Percentiles rank a stretch among this genome's conserved stretches.
Conservation (phyloP, 495 filamentous ascomycete genomes). For the Pseudevernia furfuracea region DNA sequence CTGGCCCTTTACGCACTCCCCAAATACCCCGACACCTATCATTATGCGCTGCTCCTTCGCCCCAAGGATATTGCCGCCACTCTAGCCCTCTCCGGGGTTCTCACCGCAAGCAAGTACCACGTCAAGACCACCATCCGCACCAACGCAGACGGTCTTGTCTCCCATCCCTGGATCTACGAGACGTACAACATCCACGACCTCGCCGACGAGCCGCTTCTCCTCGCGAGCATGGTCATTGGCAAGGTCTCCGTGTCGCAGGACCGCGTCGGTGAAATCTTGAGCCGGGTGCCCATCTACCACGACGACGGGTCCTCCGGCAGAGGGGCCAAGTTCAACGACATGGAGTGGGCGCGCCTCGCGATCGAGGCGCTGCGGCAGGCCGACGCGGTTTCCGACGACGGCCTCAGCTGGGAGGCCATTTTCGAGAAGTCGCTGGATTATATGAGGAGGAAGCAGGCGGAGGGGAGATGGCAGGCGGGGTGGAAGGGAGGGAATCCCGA, state of each 20-base stretch:
- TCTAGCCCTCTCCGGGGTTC: neutral
- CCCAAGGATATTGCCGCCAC: conserved; percentile 1
- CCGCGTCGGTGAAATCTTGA: neutral
- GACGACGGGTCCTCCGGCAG: neutral
- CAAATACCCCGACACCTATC: neutral
- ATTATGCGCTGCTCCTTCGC: neutral
- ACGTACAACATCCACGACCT: neutral
- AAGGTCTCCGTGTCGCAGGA: neutral
- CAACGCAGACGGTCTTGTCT: neutral
- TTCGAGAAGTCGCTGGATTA: neutral
- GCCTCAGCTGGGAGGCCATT: neutral
- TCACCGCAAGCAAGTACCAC: neutral
- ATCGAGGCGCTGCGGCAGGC: neutral
- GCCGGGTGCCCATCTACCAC: neutral
- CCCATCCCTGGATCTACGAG: neutral
- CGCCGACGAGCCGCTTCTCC: neutral
- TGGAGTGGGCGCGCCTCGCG: neutral
- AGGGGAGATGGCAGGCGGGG: neutral
- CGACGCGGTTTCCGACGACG: neutral
- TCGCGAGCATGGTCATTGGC: neutral
- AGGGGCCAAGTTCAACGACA: neutral
- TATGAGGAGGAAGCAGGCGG: neutral
- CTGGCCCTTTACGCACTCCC: conserved; percentile 3
- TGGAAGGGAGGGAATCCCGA: neutral
- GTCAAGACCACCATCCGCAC: conserved; percentile 4